A percentile compares a stretch with the other conserved stretches of the same genome.
Evolutionary conservation across 2,329 filamentous ascomycete genomes (phyloP).

Genomic region (Eurotiales sp.): DNA sequence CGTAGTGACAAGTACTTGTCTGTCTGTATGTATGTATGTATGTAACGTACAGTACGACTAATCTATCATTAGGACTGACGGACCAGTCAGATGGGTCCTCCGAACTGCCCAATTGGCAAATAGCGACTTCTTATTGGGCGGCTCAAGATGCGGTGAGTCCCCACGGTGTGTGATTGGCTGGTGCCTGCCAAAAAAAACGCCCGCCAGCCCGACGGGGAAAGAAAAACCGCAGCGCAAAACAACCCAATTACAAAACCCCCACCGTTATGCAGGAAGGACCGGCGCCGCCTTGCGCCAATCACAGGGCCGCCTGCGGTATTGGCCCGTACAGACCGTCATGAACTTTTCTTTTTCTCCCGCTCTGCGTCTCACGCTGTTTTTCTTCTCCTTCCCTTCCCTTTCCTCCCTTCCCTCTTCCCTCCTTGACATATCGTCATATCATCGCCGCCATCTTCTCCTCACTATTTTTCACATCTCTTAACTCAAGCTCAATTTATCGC

Average conservation of each 20-base stretch:
- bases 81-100: not conserved
- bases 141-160: conserved; percentile 16
- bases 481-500: conserved; percentile 19
- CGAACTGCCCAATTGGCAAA: conserved; percentile 3
- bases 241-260: conserved; percentile 15
- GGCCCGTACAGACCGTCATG: not conserved
- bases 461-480: not conserved
- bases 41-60: not conserved
- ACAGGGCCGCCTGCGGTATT: not conserved
- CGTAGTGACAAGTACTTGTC: not conserved
- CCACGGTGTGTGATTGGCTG: conserved; percentile 15
- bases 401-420: conserved; percentile 14
- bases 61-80: not conserved
- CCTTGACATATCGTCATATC: conserved; percentile 13
- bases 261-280: conserved; percentile 7
- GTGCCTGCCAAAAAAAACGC: conserved; percentile 18
- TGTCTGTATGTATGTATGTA: not conserved
- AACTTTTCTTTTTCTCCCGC: conserved; percentile 8
- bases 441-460: conserved; percentile 18
- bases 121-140: not conserved
- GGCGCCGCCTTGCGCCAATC: not conserved
- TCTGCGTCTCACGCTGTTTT: not conserved
- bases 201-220: conserved; percentile 8
- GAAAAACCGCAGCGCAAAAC: conserved; percentile 22
- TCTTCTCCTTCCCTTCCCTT: conserved; percentile 8